Percentiles rank a stretch among this genome's conserved stretches.
These are phyloP conservation scores for Tilletia walkeri DNA, from an alignment of 1,284 basidiomycete genomes.

Conservation along the genomic window DNA sequence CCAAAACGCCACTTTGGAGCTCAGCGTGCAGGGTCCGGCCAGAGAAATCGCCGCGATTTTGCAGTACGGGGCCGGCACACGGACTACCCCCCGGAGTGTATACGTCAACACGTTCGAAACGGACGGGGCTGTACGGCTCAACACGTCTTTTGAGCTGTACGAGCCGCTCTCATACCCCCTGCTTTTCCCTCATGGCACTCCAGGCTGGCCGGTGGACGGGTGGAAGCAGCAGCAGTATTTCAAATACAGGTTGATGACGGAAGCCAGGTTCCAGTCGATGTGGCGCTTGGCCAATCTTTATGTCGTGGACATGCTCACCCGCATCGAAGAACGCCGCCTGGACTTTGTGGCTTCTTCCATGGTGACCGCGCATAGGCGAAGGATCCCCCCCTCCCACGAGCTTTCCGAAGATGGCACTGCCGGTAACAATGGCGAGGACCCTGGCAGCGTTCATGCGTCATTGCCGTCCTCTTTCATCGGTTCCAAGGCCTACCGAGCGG, in stretches of 20 bases:
- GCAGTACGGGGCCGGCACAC: background rate
- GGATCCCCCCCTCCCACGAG: background rate
- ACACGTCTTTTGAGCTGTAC: background rate
- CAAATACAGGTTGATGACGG: background rate
- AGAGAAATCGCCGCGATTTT: background rate
- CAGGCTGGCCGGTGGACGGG: background rate
- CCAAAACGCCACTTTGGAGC: background rate
- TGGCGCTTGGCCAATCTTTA: background rate
- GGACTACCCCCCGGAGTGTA: background rate
- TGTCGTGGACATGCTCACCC: slow-evolving; percentile 3
- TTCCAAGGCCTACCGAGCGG: background rate
- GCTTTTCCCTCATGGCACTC: background rate
- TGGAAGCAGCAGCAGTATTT: slow-evolving; percentile 4
- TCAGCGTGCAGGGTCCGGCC: background rate
- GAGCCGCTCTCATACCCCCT: background rate
- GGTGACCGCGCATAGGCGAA: background rate
- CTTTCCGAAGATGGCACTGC: background rate
- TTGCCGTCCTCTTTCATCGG: background rate
- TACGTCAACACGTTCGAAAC: background rate
- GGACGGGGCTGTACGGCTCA: background rate
- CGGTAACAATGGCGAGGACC: background rate
- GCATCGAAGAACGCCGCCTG: background rate
- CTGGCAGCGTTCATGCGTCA: background rate
- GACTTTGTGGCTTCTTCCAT: background rate
- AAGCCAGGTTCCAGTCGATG: background rate